These are phyloP conservation scores for Termitomyces sp. DNA, from an alignment of 768 basidiomycete species.

Conservation along the genomic window DNA sequence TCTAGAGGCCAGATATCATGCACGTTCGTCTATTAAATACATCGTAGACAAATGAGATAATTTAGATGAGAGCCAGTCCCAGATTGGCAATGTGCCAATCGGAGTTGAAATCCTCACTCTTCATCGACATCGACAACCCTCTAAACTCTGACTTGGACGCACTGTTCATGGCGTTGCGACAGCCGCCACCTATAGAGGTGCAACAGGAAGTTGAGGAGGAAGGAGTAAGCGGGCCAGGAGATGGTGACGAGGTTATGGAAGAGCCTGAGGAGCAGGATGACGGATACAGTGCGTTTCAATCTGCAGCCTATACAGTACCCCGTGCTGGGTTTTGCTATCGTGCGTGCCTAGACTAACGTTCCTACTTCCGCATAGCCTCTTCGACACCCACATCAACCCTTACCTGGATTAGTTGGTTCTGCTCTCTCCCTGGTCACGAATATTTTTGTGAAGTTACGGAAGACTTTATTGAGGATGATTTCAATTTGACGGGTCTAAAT, in stretches of 20 bases:
- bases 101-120: constrained; percentile 30
- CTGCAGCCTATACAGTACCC: constrained; percentile 10
- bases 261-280: constrained; percentile 70
- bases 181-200: constrained; percentile 32
- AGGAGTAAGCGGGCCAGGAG: constrained; percentile 46
- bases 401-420: constrained; percentile 97
- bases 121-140: constrained; percentile 19
- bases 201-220: constrained; percentile 63
- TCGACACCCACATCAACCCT: constrained; percentile 88
- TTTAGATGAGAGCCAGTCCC: background rate
- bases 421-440: constrained; percentile 90
- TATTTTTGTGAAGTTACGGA: constrained; percentile 98
- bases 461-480: constrained; percentile 99
- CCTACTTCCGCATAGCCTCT: constrained; percentile 49
- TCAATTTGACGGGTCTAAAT: constrained; percentile 96
- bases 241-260: constrained; percentile 79
- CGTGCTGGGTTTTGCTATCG: background rate
- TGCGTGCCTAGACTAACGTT: constrained; percentile 16
- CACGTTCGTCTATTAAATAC: constrained; percentile 25
- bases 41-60: background rate
- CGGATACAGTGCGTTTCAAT: constrained; percentile 68
- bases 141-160: constrained; percentile 7
- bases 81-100: constrained; percentile 17
- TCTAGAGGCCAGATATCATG: constrained; percentile 44
- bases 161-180: constrained; percentile 31